Evolutionary conservation across 2,329 filamentous ascomycete genomes (phyloP).

Genomic region (Helminthosporium solani): DNA sequence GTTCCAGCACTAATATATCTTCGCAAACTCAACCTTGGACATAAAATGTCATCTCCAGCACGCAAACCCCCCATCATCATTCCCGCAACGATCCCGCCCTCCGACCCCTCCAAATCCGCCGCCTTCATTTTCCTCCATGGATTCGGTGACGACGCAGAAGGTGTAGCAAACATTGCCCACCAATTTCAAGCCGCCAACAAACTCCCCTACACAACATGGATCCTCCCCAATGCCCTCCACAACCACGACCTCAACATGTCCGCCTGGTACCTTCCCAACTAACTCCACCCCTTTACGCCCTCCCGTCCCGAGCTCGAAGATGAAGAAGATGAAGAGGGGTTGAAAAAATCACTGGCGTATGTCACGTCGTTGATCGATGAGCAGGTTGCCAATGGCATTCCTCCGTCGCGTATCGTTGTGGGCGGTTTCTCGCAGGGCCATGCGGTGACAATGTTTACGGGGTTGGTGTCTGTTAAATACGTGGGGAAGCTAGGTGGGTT

Average conservation of each 20-base stretch:
- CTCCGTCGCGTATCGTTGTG: slow-evolving; percentile 47
- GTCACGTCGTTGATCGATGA: slow-evolving; percentile 47
- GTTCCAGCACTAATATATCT: too few species aligned
- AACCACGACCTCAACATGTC: slow-evolving; percentile 49
- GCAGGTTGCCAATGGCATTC: slow-evolving; percentile 44
- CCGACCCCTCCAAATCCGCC: slow-evolving; percentile 42
- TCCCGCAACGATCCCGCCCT: slow-evolving; percentile 35
- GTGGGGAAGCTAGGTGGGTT: slow-evolving; percentile 45
- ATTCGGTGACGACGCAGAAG: slow-evolving; percentile 49
- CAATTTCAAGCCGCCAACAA: slow-evolving; percentile 53
- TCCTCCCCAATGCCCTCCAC: slow-evolving; percentile 52
- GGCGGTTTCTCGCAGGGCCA: slow-evolving; percentile 53
- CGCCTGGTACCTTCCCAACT: slow-evolving; percentile 51
- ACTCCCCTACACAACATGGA: slow-evolving; percentile 51
- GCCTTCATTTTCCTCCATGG: slow-evolving; percentile 51
- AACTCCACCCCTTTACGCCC: slow-evolving; percentile 43
- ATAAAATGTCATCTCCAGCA: background rate
- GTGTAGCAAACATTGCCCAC: slow-evolving; percentile 47
- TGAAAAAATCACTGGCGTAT: slow-evolving; percentile 44
- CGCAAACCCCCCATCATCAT: slow-evolving; percentile 41
- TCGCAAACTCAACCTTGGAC: background rate
- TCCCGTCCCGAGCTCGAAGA: slow-evolving; percentile 47
- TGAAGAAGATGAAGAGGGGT: slow-evolving; percentile 50
- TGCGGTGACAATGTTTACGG: slow-evolving; percentile 48
- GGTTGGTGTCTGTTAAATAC: slow-evolving; percentile 44